Percentiles rank a stretch among this genome's conserved stretches.
Conservation (phyloP, 345 rosid genomes). For the Crucihimalaya himalaica region DNA sequence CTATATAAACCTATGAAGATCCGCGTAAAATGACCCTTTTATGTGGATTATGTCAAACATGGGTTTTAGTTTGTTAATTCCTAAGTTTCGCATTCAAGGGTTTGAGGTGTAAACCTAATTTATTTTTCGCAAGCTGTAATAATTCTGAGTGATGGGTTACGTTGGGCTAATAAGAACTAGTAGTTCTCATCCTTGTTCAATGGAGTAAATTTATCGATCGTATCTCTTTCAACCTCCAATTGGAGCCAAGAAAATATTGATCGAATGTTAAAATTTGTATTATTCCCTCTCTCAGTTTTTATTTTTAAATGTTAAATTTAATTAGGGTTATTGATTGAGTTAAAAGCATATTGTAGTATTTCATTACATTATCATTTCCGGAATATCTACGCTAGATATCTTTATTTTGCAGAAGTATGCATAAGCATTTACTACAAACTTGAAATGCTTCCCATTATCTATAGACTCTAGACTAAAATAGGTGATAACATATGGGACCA, state of each 20-base stretch:
- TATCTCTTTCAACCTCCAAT: slow-evolving; percentile 9
- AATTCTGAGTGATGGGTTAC: slow-evolving; percentile 7
- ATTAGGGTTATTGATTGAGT: not conserved
- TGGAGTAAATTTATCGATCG: not conserved
- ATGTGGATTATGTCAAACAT: slow-evolving; percentile 19
- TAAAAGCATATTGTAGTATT: not conserved
- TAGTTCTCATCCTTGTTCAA: not conserved
- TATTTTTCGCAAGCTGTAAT: slow-evolving; percentile 14
- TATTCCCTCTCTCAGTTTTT: not conserved
- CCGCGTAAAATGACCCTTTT: slow-evolving; percentile 4
- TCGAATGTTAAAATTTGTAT: not conserved
- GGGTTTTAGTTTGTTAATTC: slow-evolving; percentile 33
- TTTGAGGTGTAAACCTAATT: slow-evolving; percentile 1
- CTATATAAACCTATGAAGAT: slow-evolving; percentile 26
- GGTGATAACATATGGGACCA: slow-evolving; percentile 40
- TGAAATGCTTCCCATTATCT: slow-evolving; percentile 18
- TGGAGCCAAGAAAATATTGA: not conserved
- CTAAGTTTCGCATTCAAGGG: slow-evolving; percentile 10
- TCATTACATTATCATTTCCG: not conserved
- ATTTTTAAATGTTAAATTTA: not conserved
- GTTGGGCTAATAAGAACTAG: slow-evolving; percentile 9
- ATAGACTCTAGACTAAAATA: not conserved
- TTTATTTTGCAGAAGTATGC: not conserved
- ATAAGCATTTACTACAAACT: slow-evolving; percentile 13
- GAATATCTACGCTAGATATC: not conserved